Percentiles rank a stretch among this genome's conserved stretches.
Evolutionary conservation across 371 early-diverging fungal genomes (phyloP).

Genomic region (Lichtheimia ramosa): DNA sequence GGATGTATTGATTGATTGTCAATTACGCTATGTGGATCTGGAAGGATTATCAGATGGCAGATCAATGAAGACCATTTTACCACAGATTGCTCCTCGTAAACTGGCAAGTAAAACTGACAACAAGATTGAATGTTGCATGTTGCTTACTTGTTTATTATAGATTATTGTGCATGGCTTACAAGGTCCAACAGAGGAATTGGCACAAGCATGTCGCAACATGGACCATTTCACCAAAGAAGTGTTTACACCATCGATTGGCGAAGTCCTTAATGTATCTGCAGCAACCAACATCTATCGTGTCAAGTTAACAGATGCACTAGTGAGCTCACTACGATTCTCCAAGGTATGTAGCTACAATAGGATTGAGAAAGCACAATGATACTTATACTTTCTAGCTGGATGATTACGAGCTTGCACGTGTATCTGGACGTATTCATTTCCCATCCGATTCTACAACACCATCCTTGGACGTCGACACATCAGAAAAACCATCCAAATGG

Average conservation of each 20-base stretch:
- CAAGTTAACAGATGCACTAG: slow-evolving; percentile 82
- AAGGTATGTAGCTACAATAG: slow-evolving; percentile 40
- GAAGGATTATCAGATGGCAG: slow-evolving; percentile 90
- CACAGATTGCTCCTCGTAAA: slow-evolving; percentile 82
- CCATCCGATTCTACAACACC: slow-evolving; percentile 71
- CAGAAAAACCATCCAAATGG: slow-evolving; percentile 34
- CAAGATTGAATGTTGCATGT: neutral
- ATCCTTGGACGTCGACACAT: slow-evolving; percentile 69
- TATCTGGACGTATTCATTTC: slow-evolving; percentile 72
- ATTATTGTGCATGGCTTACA: slow-evolving; percentile 82
- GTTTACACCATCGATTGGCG: slow-evolving; percentile 77
- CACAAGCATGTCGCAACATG: slow-evolving; percentile 54
- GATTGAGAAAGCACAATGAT: neutral
- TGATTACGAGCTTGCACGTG: slow-evolving; percentile 77
- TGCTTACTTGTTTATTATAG: slow-evolving; percentile 28
- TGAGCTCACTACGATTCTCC: slow-evolving; percentile 75
- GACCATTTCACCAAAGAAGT: slow-evolving; percentile 80
- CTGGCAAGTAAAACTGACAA: slow-evolving; percentile 59
- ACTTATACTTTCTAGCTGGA: slow-evolving; percentile 47
- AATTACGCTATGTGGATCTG: slow-evolving; percentile 82
- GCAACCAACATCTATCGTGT: slow-evolving; percentile 83
- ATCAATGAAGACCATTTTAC: slow-evolving; percentile 84
- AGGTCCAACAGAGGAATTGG: slow-evolving; percentile 65
- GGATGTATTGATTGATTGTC: slow-evolving; percentile 67
- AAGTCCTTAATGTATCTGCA: slow-evolving; percentile 85